Evolutionary conservation across 768 basidiomycete species (phyloP).

Genomic region (Termitomyces sp.): DNA sequence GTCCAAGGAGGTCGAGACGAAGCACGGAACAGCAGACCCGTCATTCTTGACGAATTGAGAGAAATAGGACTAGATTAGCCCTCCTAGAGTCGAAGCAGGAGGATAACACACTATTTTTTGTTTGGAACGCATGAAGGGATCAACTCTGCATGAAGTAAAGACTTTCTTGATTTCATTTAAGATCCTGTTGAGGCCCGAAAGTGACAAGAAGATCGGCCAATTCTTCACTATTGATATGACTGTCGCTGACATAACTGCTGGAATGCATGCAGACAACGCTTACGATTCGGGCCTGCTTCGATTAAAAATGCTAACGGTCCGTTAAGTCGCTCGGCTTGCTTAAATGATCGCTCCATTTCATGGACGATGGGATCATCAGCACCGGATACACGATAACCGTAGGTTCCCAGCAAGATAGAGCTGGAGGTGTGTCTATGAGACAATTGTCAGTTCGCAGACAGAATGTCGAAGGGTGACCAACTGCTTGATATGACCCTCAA

Average conservation of each 20-base stretch:
- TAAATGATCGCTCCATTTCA: slow-evolving; percentile 8
- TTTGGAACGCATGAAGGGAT: slow-evolving; percentile 7
- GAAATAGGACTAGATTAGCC: background rate
- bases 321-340: slow-evolving; percentile 2
- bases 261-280: background rate
- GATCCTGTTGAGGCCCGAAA: background rate
- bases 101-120: too few species aligned
- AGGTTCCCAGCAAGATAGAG: slow-evolving; percentile 7
- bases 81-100: too few species aligned
- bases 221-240: slow-evolving; percentile 1
- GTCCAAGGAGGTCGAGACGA: slow-evolving; percentile 6
- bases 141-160: slow-evolving; percentile 4
- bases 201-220: slow-evolving; percentile 3
- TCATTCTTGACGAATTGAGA: slow-evolving; percentile 3
- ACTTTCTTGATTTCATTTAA: slow-evolving; percentile 3
- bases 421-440: slow-evolving; percentile 1
- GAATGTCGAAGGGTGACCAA: background rate
- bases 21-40: slow-evolving; percentile 5
- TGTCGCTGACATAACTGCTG: background rate
- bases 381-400: slow-evolving; percentile 6
- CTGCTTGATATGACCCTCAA: slow-evolving; percentile 1
- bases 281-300: slow-evolving; percentile 1
- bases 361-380: slow-evolving; percentile 5
- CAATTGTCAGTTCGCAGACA: background rate
- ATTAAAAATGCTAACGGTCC: slow-evolving; percentile 7